Conservation (phyloP, 2,329 filamentous ascomycete genomes). For the Ascochyta fabae region DNA sequence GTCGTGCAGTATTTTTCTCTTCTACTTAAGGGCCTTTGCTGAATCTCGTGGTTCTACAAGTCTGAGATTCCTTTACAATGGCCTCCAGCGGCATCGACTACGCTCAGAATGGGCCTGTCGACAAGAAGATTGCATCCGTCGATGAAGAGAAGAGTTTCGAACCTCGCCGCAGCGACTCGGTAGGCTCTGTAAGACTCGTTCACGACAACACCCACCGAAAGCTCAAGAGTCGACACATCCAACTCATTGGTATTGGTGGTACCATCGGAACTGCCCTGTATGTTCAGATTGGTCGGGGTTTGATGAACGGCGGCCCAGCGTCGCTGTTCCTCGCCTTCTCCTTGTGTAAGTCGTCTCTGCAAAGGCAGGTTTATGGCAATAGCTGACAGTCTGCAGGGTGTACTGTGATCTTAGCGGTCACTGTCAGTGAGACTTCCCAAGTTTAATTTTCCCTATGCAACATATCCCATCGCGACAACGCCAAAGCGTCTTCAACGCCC, state of each 20-base stretch:
- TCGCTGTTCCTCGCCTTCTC: conserved; percentile 56
- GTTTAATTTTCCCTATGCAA: conserved; percentile 28
- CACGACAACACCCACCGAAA: conserved; percentile 53
- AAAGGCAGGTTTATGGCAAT: background rate
- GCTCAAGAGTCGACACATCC: conserved; percentile 56
- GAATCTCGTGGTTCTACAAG: conserved; percentile 16
- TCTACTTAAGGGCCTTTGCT: conserved; percentile 44
- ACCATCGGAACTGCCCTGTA: conserved; percentile 58
- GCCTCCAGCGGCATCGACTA: conserved; percentile 46
- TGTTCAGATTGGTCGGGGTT: conserved; percentile 54
- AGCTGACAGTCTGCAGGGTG: conserved; percentile 41
- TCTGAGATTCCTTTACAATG: conserved; percentile 31
- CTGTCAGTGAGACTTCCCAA: conserved; percentile 45
- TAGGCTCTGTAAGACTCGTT: conserved; percentile 38
- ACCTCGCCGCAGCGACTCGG: conserved; percentile 32
- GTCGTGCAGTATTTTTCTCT: conserved; percentile 43
- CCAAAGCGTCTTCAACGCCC: conserved; percentile 23
- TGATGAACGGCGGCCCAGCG: conserved; percentile 56
- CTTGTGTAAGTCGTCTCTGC: conserved; percentile 44
- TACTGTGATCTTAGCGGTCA: conserved; percentile 51
- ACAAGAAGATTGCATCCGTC: conserved; percentile 16
- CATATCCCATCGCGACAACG: conserved; percentile 30
- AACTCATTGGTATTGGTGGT: conserved; percentile 55
- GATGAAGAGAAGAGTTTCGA: conserved; percentile 39
- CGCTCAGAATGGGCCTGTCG: conserved; percentile 14